These are phyloP conservation scores for Syzygium aromaticum DNA, from an alignment of 345 rosid genomes.

Conservation along the genomic window DNA sequence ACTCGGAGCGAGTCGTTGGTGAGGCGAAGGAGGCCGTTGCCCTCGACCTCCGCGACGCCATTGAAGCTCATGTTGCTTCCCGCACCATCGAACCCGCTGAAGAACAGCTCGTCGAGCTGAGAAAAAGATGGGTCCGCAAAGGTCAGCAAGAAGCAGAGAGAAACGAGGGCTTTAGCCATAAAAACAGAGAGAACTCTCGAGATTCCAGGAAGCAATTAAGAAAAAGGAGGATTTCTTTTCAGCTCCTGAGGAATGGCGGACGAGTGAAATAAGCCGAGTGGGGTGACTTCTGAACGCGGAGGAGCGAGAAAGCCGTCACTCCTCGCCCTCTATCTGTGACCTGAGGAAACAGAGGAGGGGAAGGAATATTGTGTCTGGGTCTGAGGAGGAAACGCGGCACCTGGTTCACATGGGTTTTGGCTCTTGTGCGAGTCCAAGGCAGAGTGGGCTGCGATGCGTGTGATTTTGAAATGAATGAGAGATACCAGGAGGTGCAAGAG, in stretches of 20 bases:
- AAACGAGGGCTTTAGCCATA: conserved; percentile 15
- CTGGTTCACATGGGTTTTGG: background rate
- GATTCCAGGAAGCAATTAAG: background rate
- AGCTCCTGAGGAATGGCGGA: background rate
- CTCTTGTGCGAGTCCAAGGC: background rate
- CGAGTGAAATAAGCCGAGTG: background rate
- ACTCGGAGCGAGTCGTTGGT: conserved; percentile 41
- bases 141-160: conserved; percentile 10
- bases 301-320: background rate
- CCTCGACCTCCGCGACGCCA: conserved; percentile 41
- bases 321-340: background rate
- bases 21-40: conserved; percentile 47
- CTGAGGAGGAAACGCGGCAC: background rate
- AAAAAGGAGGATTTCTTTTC: background rate
- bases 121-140: conserved; percentile 21
- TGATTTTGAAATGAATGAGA: background rate
- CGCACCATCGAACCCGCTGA: conserved; percentile 34
- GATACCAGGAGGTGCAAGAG: background rate
- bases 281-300: background rate
- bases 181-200: conserved; percentile 6
- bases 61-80: conserved; percentile 28
- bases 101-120: conserved; percentile 23
- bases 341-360: background rate
- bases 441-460: background rate
- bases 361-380: background rate